Base-by-base conservation (phyloP, 2,329 filamentous ascomycete genomes). In the Aspergillus sp. region DNA sequence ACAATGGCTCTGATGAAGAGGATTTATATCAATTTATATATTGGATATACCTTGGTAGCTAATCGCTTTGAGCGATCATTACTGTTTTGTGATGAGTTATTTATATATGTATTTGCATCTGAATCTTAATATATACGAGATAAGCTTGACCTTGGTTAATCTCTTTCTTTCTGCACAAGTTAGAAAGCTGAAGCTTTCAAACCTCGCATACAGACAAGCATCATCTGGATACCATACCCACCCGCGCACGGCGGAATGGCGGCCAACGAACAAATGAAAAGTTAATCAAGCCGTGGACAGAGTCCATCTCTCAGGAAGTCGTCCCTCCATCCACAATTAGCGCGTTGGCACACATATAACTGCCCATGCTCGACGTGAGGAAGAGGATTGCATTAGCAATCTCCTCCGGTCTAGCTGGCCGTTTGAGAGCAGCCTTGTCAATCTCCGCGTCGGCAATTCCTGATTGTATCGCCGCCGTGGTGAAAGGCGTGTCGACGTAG, bases 391-490 rank as follows among this genome's bases (percentile, higher is more conserved):
- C 39, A 17, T 36, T 44, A 8, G 49, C 49, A 42, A 52, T 43
- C 26, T 44, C 49, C 22, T 84, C 81, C 15, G 78, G 72, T 18
- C 69, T 67, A 0, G 74, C 81, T 32, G 83, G 66, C 8, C 82
- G 75, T n/a, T 74, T 70, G 47, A 84, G 61, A 0, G 82, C 80
- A 4, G 80, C 80, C 57, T 75, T 76, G 1, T 70, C 67, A 18
- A 82, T 70, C 50, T 81, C 78, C 2, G 59, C 48, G 4, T 12
- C n/a, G 6, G 39, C 70, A 66, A 55, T 63, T 56, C 11, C 55
- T 18, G 3, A 62, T 58, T 13, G 44, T 41, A 22, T 59, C 55
- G 15, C 65, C 2, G 53, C 62, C 30, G 58, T 20, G 6, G 43
- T 59, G 30, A 70, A 61, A 2, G 63, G 65, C 0, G 66, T 69